These are phyloP conservation scores for Amanita molliuscula DNA, from an alignment of 768 basidiomycete genomes.

Conservation along the genomic window DNA sequence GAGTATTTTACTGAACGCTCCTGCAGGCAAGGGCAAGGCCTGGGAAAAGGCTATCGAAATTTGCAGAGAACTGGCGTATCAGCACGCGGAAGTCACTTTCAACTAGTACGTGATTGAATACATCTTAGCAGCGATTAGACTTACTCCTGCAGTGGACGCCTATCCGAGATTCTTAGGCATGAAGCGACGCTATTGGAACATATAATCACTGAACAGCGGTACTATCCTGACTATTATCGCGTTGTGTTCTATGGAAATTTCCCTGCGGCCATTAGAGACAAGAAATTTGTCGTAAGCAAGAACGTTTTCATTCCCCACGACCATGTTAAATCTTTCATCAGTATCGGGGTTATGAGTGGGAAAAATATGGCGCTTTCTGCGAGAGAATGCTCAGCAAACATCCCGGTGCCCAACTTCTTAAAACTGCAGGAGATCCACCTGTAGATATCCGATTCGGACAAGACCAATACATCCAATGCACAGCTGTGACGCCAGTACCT, in stretches of 20 bases:
- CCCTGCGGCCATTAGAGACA: constrained; percentile 74
- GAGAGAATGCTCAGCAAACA: constrained; percentile 90
- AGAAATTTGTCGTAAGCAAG: constrained; percentile 76
- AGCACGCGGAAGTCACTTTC: constrained; percentile 85
- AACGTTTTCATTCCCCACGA: constrained; percentile 1
- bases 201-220: constrained; percentile 73
- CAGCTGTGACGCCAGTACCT: constrained; percentile 76
- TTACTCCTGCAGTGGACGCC: constrained; percentile 41
- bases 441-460: constrained; percentile 71
- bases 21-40: constrained; percentile 86
- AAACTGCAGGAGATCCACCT: constrained; percentile 62
- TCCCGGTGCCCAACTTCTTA: constrained; percentile 73
- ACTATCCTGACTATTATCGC: constrained; percentile 88
- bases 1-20: constrained; percentile 1
- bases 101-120: constrained; percentile 56
- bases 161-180: constrained; percentile 79
- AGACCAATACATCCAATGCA: constrained; percentile 85
- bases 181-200: constrained; percentile 83
- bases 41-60: constrained; percentile 93
- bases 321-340: constrained; percentile 17
- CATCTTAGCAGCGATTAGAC: constrained; percentile 6
- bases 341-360: constrained; percentile 95
- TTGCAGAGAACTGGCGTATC: constrained; percentile 81
- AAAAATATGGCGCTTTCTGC: constrained; percentile 83
- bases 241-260: constrained; percentile 93